Percentiles rank a stretch among this genome's conserved stretches.
These are phyloP conservation scores for Tetracladium marchalianum DNA, from an alignment of 495 filamentous ascomycete genomes.

Conservation along the genomic window DNA sequence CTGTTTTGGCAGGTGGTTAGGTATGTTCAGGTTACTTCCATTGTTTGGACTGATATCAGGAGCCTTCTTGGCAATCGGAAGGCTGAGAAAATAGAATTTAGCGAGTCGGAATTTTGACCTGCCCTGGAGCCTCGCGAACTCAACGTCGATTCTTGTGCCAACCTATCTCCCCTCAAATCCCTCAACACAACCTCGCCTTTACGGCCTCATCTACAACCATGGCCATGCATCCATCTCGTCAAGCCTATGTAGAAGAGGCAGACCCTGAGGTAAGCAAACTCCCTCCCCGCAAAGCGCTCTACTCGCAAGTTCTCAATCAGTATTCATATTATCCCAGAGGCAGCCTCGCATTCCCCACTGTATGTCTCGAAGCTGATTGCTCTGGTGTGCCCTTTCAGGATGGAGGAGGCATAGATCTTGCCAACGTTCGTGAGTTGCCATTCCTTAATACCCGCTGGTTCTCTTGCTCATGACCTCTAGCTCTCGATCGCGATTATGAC, in stretches of 20 bases:
- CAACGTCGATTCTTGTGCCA: too few species aligned
- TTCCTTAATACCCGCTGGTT: conserved; percentile 3
- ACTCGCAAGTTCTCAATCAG: conserved; percentile 13
- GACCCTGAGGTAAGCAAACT: conserved; percentile 51
- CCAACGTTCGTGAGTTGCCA: conserved; percentile 61
- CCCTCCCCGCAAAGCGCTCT: conserved; percentile 5
- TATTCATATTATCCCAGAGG: conserved; percentile 24
- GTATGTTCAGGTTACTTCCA: too few species aligned
- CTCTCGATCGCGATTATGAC: conserved; percentile 78
- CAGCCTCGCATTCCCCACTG: not conserved
- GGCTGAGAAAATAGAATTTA: too few species aligned
- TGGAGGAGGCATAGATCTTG: conserved; percentile 67
- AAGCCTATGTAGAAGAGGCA: conserved; percentile 92
- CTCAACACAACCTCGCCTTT: too few species aligned
- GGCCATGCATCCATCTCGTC: conserved; percentile 84
- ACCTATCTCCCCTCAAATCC: too few species aligned
- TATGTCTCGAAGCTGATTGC: conserved; percentile 21
- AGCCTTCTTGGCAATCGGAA: too few species aligned
- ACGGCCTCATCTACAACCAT: conserved; percentile 11
- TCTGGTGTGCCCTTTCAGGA: conserved; percentile 35
- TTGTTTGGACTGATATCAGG: too few species aligned
- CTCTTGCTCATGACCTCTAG: conserved; percentile 25
- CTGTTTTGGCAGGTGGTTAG: too few species aligned
- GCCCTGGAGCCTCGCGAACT: too few species aligned
- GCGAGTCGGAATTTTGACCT: too few species aligned